phyloP scores from a whole-genome alignment of 139 green algal species.

The Chlorokybus atmophyticus region DNA sequence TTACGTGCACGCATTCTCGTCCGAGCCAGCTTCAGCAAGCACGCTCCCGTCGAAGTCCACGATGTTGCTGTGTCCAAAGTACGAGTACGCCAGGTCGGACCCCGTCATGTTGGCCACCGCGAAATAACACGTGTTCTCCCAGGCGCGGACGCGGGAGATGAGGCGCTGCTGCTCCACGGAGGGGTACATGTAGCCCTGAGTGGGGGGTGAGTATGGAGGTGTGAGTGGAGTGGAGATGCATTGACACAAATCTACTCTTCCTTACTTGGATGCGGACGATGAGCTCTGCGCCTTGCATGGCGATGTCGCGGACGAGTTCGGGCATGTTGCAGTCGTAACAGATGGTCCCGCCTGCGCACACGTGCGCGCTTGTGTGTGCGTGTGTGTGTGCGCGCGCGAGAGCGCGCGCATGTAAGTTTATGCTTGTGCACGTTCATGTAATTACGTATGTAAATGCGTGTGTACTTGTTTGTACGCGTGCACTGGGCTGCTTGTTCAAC shows the following conservation, averaged over 20 bases:
- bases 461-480: no score
- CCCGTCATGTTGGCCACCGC: slow-evolving; percentile 52
- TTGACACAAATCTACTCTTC: slow-evolving; percentile 1
- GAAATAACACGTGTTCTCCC: slow-evolving; percentile 48
- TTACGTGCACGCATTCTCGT: no score
- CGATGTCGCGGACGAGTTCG: slow-evolving; percentile 40
- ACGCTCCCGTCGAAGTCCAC: slow-evolving; percentile 44
- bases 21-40: slow-evolving; percentile 36
- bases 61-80: slow-evolving; percentile 53
- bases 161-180: slow-evolving; percentile 48
- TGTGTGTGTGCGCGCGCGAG: no score
- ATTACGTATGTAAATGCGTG: no score
- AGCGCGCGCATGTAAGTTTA: no score
- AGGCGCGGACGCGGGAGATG: slow-evolving; percentile 23
- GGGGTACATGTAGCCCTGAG: slow-evolving; percentile 45
- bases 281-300: slow-evolving; percentile 55
- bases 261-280: slow-evolving; percentile 44
- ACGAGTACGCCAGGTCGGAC: slow-evolving; percentile 46
- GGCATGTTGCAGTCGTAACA: slow-evolving; percentile 40
- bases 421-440: no score
- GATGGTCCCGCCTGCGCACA: slow-evolving; percentile 35
- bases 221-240: not conserved
- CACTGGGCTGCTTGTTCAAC: no score
- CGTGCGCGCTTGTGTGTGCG: no score
- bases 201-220: not conserved